Percentiles rank a stretch among this genome's conserved stretches.
Evolutionary conservation across 768 basidiomycete genomes (phyloP).

Genomic region (Infundibulicybe gibba): DNA sequence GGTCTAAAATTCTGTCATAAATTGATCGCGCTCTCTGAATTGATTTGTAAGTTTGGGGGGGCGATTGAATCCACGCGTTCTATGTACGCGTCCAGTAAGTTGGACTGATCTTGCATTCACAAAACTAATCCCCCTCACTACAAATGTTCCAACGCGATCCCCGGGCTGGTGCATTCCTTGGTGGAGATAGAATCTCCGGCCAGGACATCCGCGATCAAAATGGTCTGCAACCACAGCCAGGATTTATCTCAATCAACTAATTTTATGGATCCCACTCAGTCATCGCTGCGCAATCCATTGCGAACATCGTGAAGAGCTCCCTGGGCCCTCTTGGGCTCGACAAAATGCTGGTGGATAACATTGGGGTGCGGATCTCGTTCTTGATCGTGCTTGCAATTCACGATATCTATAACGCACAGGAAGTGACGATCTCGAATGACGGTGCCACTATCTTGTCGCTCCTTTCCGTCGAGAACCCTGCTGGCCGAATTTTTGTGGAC

Average conservation of each 20-base stretch:
- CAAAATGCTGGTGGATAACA: conserved; percentile 98
- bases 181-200: conserved; percentile 90
- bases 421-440: conserved; percentile 99
- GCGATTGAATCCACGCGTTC: conserved; percentile 20
- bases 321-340: conserved; percentile 93
- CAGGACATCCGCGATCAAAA: conserved; percentile 97
- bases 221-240: conserved; percentile 48
- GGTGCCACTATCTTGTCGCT: conserved; percentile 98
- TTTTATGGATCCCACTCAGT: conserved; percentile 45
- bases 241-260: not conserved
- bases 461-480: conserved; percentile 93
- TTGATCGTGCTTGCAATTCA: conserved; percentile 2
- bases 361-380: conserved; percentile 68
- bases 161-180: conserved; percentile 86
- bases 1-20: too few relatives aligned
- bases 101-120: not conserved
- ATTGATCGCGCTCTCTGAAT: not conserved
- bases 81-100: conserved; percentile 16
- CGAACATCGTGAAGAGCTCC: conserved; percentile 96
- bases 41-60: conserved; percentile 11
- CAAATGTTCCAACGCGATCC: conserved; percentile 90
- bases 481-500: conserved; percentile 95
- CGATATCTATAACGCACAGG: conserved; percentile 41
- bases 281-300: conserved; percentile 92
- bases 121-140: conserved; percentile 2